Percentiles rank a stretch among this genome's conserved stretches.
phyloP scores from a whole-genome alignment of 495 filamentous ascomycete genomes.

The Lasiosphaeriaceae sp. region DNA sequence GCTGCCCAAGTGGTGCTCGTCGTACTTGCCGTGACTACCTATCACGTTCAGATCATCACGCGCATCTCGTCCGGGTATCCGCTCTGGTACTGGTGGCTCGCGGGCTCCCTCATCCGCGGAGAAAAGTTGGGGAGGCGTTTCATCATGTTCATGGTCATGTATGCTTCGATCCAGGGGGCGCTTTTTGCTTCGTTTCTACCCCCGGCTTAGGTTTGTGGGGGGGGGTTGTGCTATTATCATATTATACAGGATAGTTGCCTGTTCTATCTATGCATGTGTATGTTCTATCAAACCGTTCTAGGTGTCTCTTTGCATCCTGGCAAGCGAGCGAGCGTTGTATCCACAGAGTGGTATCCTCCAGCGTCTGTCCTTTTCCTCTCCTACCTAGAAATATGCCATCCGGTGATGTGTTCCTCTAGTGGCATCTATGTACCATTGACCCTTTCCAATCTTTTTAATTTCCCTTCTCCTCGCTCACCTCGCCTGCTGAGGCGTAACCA shows the following conservation, averaged over 20 bases:
- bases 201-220: slow-evolving; percentile 63
- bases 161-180: slow-evolving; percentile 74
- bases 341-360: neutral
- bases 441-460: neutral
- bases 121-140: slow-evolving; percentile 25
- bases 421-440: neutral
- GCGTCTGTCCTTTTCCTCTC: neutral
- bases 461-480: neutral
- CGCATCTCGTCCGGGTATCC: slow-evolving; percentile 85
- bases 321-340: neutral
- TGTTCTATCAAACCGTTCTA: neutral
- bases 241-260: neutral
- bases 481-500: neutral
- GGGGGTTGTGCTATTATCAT: neutral
- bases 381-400: neutral
- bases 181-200: slow-evolving; percentile 92
- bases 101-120: slow-evolving; percentile 31
- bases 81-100: slow-evolving; percentile 83
- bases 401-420: no score
- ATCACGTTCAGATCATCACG: slow-evolving; percentile 92
- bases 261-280: neutral
- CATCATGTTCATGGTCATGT: slow-evolving; percentile 65
- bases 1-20: slow-evolving; percentile 70
- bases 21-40: slow-evolving; percentile 65
- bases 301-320: neutral